Evolutionary conservation across 495 filamentous ascomycete genomes (phyloP).

Genomic region (Lindgomyces ingoldianus): DNA sequence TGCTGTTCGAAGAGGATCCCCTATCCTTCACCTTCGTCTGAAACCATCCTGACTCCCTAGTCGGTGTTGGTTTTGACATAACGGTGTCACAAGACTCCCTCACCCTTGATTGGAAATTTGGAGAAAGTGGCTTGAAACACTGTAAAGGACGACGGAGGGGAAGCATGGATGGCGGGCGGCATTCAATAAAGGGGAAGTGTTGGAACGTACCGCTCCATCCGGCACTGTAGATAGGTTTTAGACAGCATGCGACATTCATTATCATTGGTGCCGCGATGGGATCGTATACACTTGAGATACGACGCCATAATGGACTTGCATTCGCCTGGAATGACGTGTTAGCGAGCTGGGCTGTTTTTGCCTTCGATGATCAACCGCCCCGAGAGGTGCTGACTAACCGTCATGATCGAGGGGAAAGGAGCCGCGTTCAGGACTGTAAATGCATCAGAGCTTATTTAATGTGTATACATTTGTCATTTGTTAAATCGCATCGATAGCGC

Average conservation of each 20-base stretch:
- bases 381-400: conserved; percentile 54
- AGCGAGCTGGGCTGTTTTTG: not conserved
- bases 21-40: conserved; percentile 1
- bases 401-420: conserved; percentile 97
- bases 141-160: not conserved
- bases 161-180: conserved; percentile 15
- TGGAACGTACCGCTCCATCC: conserved; percentile 84
- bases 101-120: conserved; percentile 24
- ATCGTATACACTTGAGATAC: conserved; percentile 84
- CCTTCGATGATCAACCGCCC: not conserved
- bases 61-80: conserved; percentile 25
- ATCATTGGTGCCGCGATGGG: conserved; percentile 77
- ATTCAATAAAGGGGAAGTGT: conserved; percentile 6
- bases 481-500: not conserved
- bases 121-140: conserved; percentile 14
- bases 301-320: conserved; percentile 83
- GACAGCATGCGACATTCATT: conserved; percentile 79
- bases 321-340: conserved; percentile 62
- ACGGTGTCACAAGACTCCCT: conserved; percentile 24
- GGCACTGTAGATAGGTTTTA: conserved; percentile 83
- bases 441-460: conserved; percentile 5
- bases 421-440: conserved; percentile 79
- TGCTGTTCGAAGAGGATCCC: not conserved
- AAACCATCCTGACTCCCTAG: conserved; percentile 19
- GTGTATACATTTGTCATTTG: conserved; percentile 12